These are phyloP conservation scores for Ramularia endophylla DNA, from an alignment of 2,329 filamentous ascomycete species.

Conservation along the genomic window DNA sequence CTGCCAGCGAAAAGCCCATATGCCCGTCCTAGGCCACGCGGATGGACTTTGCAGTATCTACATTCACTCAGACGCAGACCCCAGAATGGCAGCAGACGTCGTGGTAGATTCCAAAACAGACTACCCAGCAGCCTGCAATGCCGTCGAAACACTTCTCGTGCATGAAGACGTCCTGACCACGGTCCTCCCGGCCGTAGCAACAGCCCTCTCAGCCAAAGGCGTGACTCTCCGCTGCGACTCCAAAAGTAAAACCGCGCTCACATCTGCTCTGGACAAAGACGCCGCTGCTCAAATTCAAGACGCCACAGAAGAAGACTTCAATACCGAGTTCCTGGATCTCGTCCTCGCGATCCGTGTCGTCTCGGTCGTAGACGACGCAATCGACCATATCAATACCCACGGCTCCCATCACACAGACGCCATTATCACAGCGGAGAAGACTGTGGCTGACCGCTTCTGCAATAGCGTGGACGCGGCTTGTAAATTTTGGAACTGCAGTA, in stretches of 20 bases:
- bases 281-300: conserved; percentile 51
- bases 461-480: conserved; percentile 79
- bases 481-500: conserved; percentile 96
- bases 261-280: conserved; percentile 39
- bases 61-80: conserved; percentile 71
- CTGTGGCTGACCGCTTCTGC: conserved; percentile 75
- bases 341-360: conserved; percentile 80
- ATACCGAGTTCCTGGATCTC: conserved; percentile 85
- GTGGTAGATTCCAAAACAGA: conserved; percentile 88
- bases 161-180: conserved; percentile 63
- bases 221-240: conserved; percentile 79
- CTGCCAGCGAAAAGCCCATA: conserved; percentile 85
- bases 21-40: conserved; percentile 92
- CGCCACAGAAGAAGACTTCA: conserved; percentile 65
- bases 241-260: conserved; percentile 59
- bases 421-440: conserved; percentile 67
- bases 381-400: conserved; percentile 85
- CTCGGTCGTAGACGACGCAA: conserved; percentile 59
- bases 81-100: conserved; percentile 64
- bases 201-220: conserved; percentile 66
- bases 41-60: conserved; percentile 89
- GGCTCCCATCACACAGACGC: conserved; percentile 91
- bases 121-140: conserved; percentile 95
- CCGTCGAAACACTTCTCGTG: conserved; percentile 84
- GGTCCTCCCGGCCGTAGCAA: conserved; percentile 65